Percentiles rank a stretch among this genome's conserved stretches.
phyloP scores from a whole-genome alignment of 805 yeast genomes.

The Scheffersomyces spartinae region DNA sequence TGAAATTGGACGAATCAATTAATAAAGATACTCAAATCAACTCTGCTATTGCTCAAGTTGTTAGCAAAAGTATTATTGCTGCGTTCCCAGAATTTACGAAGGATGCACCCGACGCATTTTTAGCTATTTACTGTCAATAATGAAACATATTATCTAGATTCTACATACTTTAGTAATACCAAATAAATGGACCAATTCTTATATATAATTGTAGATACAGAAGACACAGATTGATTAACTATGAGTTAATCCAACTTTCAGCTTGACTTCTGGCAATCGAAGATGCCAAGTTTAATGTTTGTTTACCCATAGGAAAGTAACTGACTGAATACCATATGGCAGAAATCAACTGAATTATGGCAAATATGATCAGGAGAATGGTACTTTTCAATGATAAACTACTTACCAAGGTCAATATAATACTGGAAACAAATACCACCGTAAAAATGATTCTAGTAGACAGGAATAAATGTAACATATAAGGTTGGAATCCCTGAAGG shows the following conservation, averaged over 20 bases:
- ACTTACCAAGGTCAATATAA: constrained; percentile 26
- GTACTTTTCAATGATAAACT: constrained; percentile 26
- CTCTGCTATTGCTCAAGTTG: constrained; percentile 33
- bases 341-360: constrained; percentile 26
- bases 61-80: constrained; percentile 21
- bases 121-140: constrained; percentile 5
- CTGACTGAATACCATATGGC: constrained; percentile 36
- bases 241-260: constrained; percentile 29
- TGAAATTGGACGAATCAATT: constrained; percentile 18
- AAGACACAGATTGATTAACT: too few species aligned
- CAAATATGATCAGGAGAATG: constrained; percentile 27
- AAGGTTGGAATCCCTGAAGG: constrained; percentile 29
- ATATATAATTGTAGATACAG: too few species aligned
- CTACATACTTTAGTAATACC: too few species aligned
- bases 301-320: constrained; percentile 36
- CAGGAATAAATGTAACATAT: constrained; percentile 28
- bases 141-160: neutral
- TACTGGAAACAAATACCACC: constrained; percentile 25
- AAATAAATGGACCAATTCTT: too few species aligned
- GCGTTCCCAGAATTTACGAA: constrained; percentile 29
- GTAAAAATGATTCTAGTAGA: constrained; percentile 30
- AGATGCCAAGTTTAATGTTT: constrained; percentile 30
- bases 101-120: too few species aligned
- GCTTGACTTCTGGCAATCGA: constrained; percentile 33
- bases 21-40: constrained; percentile 27